Base-by-base conservation (phyloP, 2,329 filamentous ascomycete genomes). In the Fusarium temperatum region DNA sequence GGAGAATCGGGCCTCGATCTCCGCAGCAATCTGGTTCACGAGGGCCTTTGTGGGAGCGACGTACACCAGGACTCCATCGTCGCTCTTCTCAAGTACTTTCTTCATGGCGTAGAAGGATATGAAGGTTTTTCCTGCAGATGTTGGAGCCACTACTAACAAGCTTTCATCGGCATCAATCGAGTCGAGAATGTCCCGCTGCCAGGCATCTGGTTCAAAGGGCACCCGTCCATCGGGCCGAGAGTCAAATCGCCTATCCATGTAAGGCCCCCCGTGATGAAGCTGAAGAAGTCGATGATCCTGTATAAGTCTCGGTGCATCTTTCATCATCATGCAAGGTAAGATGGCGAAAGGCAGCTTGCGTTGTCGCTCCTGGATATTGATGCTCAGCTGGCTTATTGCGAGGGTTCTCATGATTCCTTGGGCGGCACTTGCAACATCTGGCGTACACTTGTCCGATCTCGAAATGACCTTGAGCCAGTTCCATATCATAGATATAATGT, bases 61-160 rank as follows among this genome's bases (percentile, higher is more conserved):
- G 74, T 95, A 96, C 1, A 96, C 91, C 13, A 96, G 81, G 6
- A 95, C 87, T 7, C 89, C 90, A 56, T 94, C 89, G 68, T 95
- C 89, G 69, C 89, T 89, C 9, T 87, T 86, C 78, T 92, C 86
- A 15, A 96, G 84, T 2, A 95, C 85, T 78, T 93, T 91, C 77
- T 93, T 92, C 91, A 95, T 96, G 4, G 93, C 93, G 75, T 96
- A 95, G 81, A 96, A 96, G 1, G 90, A 93, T 65, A 96, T 95
- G 80, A 95, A 96, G 0, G 93, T 96, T 80, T 96, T 96, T 72
- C 93, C 93, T 1, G 93, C 91, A 32, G 91, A 93, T 0, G 93
- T 96, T 1, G 93, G 93, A 0, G 93, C 93, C 14, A 95, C 90
- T 1, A 94, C 92, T 66, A 95, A 91, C 1, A 94, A 83, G 74